Percentiles rank a stretch among this genome's conserved stretches.
Evolutionary conservation across 148 eudicot genomes (phyloP).

Genomic region (Simmondsia chinensis): DNA sequence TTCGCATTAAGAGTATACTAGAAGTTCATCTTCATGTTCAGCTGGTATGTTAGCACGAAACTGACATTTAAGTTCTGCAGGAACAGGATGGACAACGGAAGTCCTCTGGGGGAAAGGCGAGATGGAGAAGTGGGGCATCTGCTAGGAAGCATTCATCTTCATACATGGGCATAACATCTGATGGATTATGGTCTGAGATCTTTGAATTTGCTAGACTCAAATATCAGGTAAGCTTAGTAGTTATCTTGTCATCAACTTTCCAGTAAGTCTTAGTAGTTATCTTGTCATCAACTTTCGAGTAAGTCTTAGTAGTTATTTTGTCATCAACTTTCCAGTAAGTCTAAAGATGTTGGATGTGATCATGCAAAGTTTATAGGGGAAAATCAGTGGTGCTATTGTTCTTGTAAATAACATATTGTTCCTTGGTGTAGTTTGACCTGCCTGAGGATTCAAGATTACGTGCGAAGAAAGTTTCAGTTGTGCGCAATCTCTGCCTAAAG

Average conservation of each 20-base stretch:
- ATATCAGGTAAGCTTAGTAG: slow-evolving; percentile 63
- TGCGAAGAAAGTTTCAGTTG: slow-evolving; percentile 83
- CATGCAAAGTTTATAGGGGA: too few species aligned
- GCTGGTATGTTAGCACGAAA: too few species aligned
- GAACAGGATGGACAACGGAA: slow-evolving; percentile 41
- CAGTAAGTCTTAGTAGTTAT: slow-evolving; percentile 38
- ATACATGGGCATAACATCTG: slow-evolving; percentile 40
- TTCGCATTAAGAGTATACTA: too few species aligned
- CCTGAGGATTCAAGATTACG: slow-evolving; percentile 63
- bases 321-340: slow-evolving; percentile 42
- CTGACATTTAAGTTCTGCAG: slow-evolving; percentile 38
- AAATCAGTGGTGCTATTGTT: neutral
- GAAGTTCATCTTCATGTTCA: too few species aligned
- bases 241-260: neutral
- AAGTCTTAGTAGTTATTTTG: slow-evolving; percentile 7
- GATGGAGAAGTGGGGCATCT: slow-evolving; percentile 37
- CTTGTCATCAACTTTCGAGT: slow-evolving; percentile 31
- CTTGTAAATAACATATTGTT: neutral
- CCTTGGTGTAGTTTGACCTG: slow-evolving; percentile 58
- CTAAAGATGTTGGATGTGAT: too few species aligned
- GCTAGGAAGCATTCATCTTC: slow-evolving; percentile 28
- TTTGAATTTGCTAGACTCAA: slow-evolving; percentile 71
- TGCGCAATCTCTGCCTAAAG: slow-evolving; percentile 91
- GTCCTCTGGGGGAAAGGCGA: slow-evolving; percentile 42
- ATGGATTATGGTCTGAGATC: slow-evolving; percentile 81